phyloP scores from a whole-genome alignment of 1,139 yeast species.

The Protomyces pachydermus region DNA sequence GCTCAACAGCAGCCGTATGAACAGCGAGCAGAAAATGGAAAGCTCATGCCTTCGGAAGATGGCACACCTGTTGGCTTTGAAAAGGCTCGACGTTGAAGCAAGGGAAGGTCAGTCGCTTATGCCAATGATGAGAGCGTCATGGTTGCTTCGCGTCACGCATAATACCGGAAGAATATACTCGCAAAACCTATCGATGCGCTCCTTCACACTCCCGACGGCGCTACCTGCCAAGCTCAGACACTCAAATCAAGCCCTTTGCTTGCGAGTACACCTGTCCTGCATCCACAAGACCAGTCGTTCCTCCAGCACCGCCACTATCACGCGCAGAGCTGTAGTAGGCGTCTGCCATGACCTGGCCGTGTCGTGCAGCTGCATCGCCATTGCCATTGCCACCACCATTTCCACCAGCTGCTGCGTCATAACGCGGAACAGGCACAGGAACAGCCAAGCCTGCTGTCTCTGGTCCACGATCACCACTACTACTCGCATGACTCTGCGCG shows the following conservation, averaged over 20 bases:
- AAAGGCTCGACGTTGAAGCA: neutral
- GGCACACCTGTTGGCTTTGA: neutral
- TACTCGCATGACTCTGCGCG: neutral
- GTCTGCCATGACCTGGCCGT: neutral
- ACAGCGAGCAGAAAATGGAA: too few relatives aligned
- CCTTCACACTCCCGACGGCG: too few relatives aligned
- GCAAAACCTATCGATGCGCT: too few relatives aligned
- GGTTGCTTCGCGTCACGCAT: too few relatives aligned
- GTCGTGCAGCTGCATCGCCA: neutral
- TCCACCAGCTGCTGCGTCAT: neutral
- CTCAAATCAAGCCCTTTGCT: neutral
- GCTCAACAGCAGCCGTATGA: too few relatives aligned
- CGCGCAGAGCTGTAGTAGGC: neutral
- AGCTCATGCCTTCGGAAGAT: too few relatives aligned
- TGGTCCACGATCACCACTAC: neutral
- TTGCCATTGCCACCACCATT: neutral
- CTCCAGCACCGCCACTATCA: neutral
- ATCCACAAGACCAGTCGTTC: neutral
- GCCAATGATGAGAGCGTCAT: too few relatives aligned
- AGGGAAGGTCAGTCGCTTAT: too few relatives aligned
- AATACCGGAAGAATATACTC: too few relatives aligned
- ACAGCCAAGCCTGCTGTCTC: neutral
- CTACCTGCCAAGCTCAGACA: too few relatives aligned
- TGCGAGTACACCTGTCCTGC: neutral
- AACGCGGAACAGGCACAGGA: neutral